Evolutionary conservation across 805 yeast genomes (phyloP), one percentile per base, ranked within the genome.

Genomic region (Hanseniaspora vineae): DNA sequence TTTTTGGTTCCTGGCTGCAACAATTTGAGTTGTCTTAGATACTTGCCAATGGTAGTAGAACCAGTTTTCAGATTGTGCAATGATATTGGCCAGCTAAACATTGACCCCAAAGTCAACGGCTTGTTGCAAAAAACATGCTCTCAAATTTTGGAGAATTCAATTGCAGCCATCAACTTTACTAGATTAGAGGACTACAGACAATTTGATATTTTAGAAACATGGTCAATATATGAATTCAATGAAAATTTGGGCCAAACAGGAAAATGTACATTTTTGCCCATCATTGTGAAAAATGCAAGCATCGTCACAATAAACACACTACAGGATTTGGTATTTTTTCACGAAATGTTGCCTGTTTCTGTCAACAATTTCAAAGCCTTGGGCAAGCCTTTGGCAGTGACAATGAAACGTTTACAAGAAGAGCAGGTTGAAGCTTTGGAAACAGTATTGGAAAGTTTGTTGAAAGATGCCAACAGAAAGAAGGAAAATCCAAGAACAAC

Each of bases 1-100:
- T 80, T 78, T 55, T 58, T 81, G 19, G 89, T 90, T 2, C 80
- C 81, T 1, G 68, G 69, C 47, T 69, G 87, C 1, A 84, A 81
- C 56, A 74, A 82, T 9, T 64, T 84, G 20, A 71, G 84, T 43
- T 69, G 82, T 2, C 59, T 78, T 35, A 69, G 73, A 52, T 78
- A 75, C 54, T 58, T 77, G 37, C 71, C 78, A 0, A 61, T 63
- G 29, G 64, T 80, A 14, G 66, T 74, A 23, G 67, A 66, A 2
- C 66, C 69, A 2, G 60, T 81, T 10, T 60, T 68, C 31, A 59
- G 64, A 29, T 62, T 68, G 29, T 62, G 71, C 40, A 67, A 68
- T 42, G 72, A 69, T 45, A 54, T 77, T 32, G 72, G 74, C 0
- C 68, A 69, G 52, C 59, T 77, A 10, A 58, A 64, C 3, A 64